Evolutionary conservation across 148 eudicot species (phyloP), one percentile per base, ranked within the genome.

Genomic region (Chenopodium album): DNA sequence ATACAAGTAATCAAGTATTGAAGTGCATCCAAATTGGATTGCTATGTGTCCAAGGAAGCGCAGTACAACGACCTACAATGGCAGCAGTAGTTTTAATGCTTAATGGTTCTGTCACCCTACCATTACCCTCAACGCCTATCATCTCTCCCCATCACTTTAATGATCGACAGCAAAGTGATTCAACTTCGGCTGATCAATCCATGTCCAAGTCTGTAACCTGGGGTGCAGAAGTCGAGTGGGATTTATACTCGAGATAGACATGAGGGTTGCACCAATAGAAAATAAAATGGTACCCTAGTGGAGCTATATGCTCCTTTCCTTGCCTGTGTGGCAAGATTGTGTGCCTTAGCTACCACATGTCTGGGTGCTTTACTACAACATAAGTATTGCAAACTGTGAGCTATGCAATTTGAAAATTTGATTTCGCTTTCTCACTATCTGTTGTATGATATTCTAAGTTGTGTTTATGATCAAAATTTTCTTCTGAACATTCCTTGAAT

Each of bases 11-110:
- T 9, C 2, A 48, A 48, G 12, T 48, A 12, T 48, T 48, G 52
- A 48, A 48, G 13, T 80, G 80, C 78, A 71, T 84, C 37, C 80
- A 80, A 52, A 76, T 80, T n/a, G 86, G 77, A 20, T 4, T 84
- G 34, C 19, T 84, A 28, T 84, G 83, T 62, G 66, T 84, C 9
- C 86, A 84, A 71, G 67, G 31, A 71, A 63, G 62, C 23, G 69
- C 81, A 5, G 78, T 17, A 5, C 0, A 64, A n/a, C 73, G 84
- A 64, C 86, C 86, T 5, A 64, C 48, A 52, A 84, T 77, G 84
- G 50, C 78, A 10, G 10, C 14, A 14, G 70, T 73, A 2, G 78
- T 77, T 20, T 67, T 80, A 4, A 84, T 84, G 86, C 81, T 84
- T 63, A 80, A 78, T n/a, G 78, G 81, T 69, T 84, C 84, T 2